phyloP scores from a whole-genome alignment of 306 rosid genomes.

The Quercus dentata region DNA sequence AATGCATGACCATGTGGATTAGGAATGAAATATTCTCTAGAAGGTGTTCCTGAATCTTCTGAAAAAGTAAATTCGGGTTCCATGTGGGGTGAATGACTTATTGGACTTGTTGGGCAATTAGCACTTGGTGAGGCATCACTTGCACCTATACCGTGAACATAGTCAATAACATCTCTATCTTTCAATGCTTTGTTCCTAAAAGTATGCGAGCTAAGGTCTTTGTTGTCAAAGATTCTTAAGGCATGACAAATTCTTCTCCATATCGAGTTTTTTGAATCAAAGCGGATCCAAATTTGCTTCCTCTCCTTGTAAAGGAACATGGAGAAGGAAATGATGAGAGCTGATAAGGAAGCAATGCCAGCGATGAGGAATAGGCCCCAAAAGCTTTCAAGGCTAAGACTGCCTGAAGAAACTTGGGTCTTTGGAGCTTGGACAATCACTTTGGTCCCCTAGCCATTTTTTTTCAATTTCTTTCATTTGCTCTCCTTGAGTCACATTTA shows the following conservation, averaged over 20 bases:
- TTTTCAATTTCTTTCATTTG: constrained; percentile 38
- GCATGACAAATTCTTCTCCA: constrained; percentile 4
- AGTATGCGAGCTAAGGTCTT: constrained; percentile 24
- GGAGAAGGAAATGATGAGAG: constrained; percentile 16
- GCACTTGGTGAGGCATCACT: background rate
- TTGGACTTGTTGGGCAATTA: constrained; percentile 11
- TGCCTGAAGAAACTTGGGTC: constrained; percentile 22
- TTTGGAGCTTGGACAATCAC: constrained; percentile 24
- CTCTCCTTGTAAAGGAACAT: background rate
- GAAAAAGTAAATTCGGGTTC: background rate
- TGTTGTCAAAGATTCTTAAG: constrained; percentile 18
- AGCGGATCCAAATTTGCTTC: background rate
- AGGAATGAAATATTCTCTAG: background rate
- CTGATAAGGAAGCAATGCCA: constrained; percentile 25
- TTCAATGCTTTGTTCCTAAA: background rate
- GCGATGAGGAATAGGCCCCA: constrained; percentile 57
- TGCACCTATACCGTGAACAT: too few species aligned
- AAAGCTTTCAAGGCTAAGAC: constrained; percentile 51
- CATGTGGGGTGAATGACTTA: background rate
- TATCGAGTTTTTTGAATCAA: background rate
- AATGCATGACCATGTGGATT: background rate
- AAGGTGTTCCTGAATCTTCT: background rate
- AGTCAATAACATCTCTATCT: background rate
- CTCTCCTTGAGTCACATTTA: constrained; percentile 47
- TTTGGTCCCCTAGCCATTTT: constrained; percentile 29